Evolutionary conservation across 2,329 filamentous ascomycete genomes (phyloP), one percentile per base, ranked within the genome.

Genomic region (Ascochyta fabae): DNA sequence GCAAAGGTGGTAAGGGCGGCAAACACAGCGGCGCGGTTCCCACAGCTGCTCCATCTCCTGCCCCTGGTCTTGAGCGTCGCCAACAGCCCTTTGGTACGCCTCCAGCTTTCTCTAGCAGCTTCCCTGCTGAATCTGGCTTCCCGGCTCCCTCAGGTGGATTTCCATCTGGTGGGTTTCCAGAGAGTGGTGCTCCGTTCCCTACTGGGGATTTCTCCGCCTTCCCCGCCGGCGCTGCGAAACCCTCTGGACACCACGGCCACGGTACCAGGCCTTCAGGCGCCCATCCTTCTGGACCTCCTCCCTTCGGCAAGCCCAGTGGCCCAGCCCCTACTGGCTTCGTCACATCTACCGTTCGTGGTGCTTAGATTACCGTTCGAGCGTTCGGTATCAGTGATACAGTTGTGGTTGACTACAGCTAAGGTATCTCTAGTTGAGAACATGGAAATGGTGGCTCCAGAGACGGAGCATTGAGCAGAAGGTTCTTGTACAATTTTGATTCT

Each of bases 331-430:
- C 35, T 8, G 53, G 47, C 7, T 56, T 56, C 31, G 35, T 50
- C n/a, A 56, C 53, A 12, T 50, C 47, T 2, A 55, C 46, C 15
- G 15, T 51, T 22, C 47, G 53, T n/a, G 42, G 41, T n/a, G 47
- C 47, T 19, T 56, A 46, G 36, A 46, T 38, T 15, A 10, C n/a
- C 16, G 38, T 48, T 38, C 38, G 19, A 22, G 38, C 15, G 3
- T 43, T 38, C 4, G 50, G 33, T 6, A 38, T 48, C 38, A 31
- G 24, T 6, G 24, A 48, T n/a, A 24, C 26, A 6, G 26, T 53
- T 6, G 9, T 53, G 22, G n/a, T 52, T 13, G 35, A 52, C 42
- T 46, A 27, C n/a, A 27, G 34, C 27, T 46, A 24, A 51, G 15
- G 3, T 19, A 16, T 15, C 33, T 8, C 33, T 16, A n/a, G 7